Base-by-base conservation (phyloP, 257 asterid species). In the Solanum rostratum region DNA sequence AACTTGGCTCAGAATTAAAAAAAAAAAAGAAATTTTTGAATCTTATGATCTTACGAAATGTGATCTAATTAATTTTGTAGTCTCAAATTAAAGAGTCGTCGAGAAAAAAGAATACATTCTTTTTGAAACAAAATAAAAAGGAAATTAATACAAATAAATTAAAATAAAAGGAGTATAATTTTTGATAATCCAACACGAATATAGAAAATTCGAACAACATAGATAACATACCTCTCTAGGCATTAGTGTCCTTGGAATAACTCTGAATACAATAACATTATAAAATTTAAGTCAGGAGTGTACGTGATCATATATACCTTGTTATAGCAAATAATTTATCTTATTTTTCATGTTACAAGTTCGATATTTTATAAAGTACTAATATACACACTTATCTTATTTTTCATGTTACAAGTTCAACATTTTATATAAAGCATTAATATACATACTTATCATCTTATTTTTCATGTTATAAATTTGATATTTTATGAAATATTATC, bases 181-280 rank as follows among this genome's bases (percentile, higher is more conserved):
- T 68, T 68, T 33, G 8, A 33, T 2, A 10, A 37, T 37, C 3
- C 4, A 4, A 68, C 50, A 9, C 1, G 24, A 10, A 68, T 37
- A 0, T 69, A 7, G 19, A 39, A 1, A 69, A 6, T 69, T 2
- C 7, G 15, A 60, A 29, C 16, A 60, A 60, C 33, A 4, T 20
- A 22, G 1, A 70, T 41, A 19, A 1, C 63, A 62, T 87, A 87
- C 91, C 91, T 89, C 91, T 85, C 84, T 85, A 19, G 81, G 88
- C 91, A 89, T 81, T 43, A 89, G 86, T 43, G 88, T 85, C 50
- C 85, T 85, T 59, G 91, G 91, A 65, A 89, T 89, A 16, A 89
- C 88, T 10, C 91, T 89, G 90, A 33, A 87, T 46, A 87, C 68
- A 84, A 68, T 24, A 87, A 80, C 30, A 89, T 80, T 68, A 41